Percentiles rank a stretch among this genome's conserved stretches.
Conservation (phyloP, 768 basidiomycete species). For the Mycena pura region DNA sequence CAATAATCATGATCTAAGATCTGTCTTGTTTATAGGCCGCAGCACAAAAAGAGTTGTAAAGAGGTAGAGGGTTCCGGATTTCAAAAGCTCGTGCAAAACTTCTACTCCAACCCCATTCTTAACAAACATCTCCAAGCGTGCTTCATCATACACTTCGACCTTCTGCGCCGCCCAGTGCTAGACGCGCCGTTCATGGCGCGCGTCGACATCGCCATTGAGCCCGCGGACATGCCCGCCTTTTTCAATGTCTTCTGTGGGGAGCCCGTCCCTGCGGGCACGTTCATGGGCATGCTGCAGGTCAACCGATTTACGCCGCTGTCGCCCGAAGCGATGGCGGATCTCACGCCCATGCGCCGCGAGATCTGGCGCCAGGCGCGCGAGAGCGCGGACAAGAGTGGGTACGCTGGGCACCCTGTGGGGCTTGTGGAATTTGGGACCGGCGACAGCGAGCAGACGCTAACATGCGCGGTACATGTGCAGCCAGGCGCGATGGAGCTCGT, state of each 20-base stretch:
- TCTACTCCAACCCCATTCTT: constrained; percentile 1
- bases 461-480: not conserved
- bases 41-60: not conserved
- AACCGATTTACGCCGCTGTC: not conserved
- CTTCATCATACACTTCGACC: constrained; percentile 6
- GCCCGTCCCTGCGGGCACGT: not conserved
- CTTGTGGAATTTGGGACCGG: constrained; percentile 15
- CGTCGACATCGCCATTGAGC: constrained; percentile 16
- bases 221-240: not conserved
- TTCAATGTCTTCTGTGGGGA: not conserved
- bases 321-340: not conserved
- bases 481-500: not conserved
- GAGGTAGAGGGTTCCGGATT: constrained; percentile 5
- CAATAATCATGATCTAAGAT: not conserved
- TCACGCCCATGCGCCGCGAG: not conserved
- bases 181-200: constrained; percentile 14
- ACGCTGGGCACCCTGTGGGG: not conserved
- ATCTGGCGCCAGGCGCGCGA: constrained; percentile 9
- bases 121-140: not conserved
- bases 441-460: not conserved
- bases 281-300: constrained; percentile 10
- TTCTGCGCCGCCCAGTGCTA: not conserved
- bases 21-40: not conserved
- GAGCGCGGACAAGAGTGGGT: not conserved
- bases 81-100: not conserved